Evolutionary conservation across 805 yeast genomes (phyloP).

Genomic region (Debaryomyces hansenii): DNA sequence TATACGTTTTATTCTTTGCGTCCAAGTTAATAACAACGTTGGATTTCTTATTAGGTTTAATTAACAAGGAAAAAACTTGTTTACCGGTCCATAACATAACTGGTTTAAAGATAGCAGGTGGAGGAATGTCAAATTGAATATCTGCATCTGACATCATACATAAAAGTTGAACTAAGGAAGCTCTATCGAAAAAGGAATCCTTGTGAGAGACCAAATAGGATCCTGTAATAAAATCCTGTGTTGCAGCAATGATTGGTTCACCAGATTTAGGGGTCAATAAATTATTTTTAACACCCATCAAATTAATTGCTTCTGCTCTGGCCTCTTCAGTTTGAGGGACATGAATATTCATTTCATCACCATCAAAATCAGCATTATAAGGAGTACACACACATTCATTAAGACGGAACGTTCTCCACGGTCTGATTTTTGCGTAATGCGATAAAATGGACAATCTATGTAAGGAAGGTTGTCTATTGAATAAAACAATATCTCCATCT

Average conservation of each 20-base stretch:
- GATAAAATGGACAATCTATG: conserved; percentile 92
- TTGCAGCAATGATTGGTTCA: conserved; percentile 98
- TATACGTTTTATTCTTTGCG: conserved; percentile 89
- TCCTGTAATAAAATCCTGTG: conserved; percentile 98
- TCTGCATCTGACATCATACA: conserved; percentile 96
- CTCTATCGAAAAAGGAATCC: conserved; percentile 90
- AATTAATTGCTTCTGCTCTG: conserved; percentile 94
- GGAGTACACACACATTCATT: conserved; percentile 99
- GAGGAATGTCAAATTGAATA: conserved; percentile 87
- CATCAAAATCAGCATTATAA: conserved; percentile 98
- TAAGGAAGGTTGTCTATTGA: conserved; percentile 96
- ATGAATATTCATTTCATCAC: conserved; percentile 98
- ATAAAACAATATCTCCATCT: conserved; percentile 94
- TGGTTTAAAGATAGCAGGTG: conserved; percentile 92
- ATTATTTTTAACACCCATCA: conserved; percentile 97
- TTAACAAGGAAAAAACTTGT: conserved; percentile 86
- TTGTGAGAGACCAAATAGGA: conserved; percentile 89
- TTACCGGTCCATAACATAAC: conserved; percentile 94
- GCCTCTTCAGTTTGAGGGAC: conserved; percentile 99
- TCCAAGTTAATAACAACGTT: conserved; percentile 88
- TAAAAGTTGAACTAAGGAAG: conserved; percentile 75
- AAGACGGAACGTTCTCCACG: conserved; percentile 96
- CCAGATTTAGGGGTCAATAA: conserved; percentile 95
- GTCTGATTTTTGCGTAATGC: conserved; percentile 93
- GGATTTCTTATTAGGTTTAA: conserved; percentile 74